A percentile compares a stretch with the other conserved stretches of the same genome.
Evolutionary conservation across 192 early-diverging fungal genomes (phyloP).

Genomic region (Kickxella alabastrina): DNA sequence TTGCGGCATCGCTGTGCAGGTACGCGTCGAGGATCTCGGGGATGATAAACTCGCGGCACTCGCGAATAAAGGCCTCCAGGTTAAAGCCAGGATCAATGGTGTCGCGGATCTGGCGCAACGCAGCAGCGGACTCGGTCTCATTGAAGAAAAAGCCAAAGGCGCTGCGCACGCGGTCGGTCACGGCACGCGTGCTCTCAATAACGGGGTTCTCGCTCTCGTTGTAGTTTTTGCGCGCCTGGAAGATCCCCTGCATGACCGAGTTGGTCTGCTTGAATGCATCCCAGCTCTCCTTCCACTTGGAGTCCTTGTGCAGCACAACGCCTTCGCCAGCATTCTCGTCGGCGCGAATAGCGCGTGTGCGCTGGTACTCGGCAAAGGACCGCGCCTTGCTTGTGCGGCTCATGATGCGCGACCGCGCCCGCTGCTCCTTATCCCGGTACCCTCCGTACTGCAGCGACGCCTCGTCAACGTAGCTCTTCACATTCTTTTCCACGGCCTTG

Average conservation of each 20-base stretch:
- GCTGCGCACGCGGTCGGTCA: conserved; percentile 74
- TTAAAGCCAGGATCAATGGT: conserved; percentile 83
- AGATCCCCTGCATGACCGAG: conserved; percentile 80
- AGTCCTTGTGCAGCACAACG: conserved; percentile 82
- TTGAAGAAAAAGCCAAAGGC: conserved; percentile 78
- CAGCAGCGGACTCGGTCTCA: conserved; percentile 90
- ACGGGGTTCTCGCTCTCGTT: conserved; percentile 89
- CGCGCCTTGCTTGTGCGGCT: conserved; percentile 43
- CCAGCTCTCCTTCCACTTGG: conserved; percentile 88
- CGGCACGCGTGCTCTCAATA: conserved; percentile 66
- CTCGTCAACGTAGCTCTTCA: conserved; percentile 70
- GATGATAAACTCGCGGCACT: conserved; percentile 86
- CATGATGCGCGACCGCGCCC: conserved; percentile 37
- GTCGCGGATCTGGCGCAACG: conserved; percentile 74
- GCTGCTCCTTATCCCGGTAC: conserved; percentile 71
- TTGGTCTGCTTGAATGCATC: conserved; percentile 84
- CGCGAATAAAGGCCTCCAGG: conserved; percentile 83
- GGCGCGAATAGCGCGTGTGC: conserved; percentile 31
- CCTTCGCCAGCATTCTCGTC: conserved; percentile 65
- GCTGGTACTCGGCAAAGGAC: conserved; percentile 53
- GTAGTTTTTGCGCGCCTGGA: conserved; percentile 70
- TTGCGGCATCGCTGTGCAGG: conserved; percentile 76
- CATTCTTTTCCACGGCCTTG: conserved; percentile 58
- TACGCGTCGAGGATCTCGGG: conserved; percentile 97
- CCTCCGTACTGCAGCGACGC: conserved; percentile 68